Percentiles rank a stretch among this genome's conserved stretches.
These are phyloP conservation scores for Quercus tomentella DNA, from an alignment of 331 rosid species.

Conservation along the genomic window DNA sequence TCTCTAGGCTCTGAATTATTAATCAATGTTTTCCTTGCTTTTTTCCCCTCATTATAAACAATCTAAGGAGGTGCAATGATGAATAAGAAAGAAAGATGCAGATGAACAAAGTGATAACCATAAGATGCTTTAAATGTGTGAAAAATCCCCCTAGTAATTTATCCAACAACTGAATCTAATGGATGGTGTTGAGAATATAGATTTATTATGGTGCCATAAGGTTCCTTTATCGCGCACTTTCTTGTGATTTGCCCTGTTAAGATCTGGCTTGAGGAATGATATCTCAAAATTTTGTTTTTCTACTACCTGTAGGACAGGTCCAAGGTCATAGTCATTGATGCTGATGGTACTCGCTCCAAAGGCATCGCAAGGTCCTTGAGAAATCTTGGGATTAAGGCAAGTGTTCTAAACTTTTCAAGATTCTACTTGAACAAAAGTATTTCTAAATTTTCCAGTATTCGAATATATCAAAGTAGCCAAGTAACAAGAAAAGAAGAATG, in stretches of 20 bases:
- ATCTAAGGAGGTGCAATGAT: background rate
- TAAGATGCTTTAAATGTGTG: constrained; percentile 1
- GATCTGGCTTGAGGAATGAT: constrained; percentile 36
- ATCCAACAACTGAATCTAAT: background rate
- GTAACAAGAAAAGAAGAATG: background rate
- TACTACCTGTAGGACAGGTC: constrained; percentile 88
- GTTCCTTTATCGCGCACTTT: constrained; percentile 7
- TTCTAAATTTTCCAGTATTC: constrained; percentile 19
- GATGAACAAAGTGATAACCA: background rate
- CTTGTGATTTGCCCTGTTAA: background rate
- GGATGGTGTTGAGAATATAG: background rate
- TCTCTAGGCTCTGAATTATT: background rate
- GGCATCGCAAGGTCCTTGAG: constrained; percentile 87
- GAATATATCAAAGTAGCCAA: background rate
- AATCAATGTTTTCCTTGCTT: background rate
- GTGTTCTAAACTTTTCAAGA: constrained; percentile 33
- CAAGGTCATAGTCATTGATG: constrained; percentile 85
- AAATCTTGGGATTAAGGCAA: constrained; percentile 81
- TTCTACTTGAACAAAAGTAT: constrained; percentile 19
- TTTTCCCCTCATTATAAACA: background rate
- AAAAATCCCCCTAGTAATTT: background rate
- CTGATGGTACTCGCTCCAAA: constrained; percentile 76
- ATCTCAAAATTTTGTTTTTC: constrained; percentile 40
- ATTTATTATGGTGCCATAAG: background rate
- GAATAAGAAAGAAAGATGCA: constrained; percentile 3